Percentiles rank a stretch among this genome's conserved stretches.
These are phyloP conservation scores for Fusarium lyarnte DNA, from an alignment of 2,329 filamentous ascomycete genomes.

Conservation along the genomic window DNA sequence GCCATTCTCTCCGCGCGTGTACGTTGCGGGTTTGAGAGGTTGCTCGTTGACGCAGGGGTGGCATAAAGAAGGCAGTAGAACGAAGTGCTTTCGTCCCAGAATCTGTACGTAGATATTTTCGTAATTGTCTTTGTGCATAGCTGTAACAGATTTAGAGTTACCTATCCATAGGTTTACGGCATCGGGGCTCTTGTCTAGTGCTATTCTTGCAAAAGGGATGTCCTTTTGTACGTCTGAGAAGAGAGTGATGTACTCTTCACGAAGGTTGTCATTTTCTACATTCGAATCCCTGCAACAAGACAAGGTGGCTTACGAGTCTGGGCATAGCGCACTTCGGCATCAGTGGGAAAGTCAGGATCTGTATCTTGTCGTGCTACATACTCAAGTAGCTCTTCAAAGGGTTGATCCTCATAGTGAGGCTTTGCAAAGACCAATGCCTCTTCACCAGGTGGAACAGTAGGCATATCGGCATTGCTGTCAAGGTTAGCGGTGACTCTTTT, in stretches of 20 bases:
- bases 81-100: conserved; percentile 77
- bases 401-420: conserved; percentile 72
- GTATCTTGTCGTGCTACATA: conserved; percentile 69
- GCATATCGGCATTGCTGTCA: conserved; percentile 51
- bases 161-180: conserved; percentile 88
- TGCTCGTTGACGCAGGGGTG: conserved; percentile 75
- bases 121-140: conserved; percentile 84
- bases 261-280: conserved; percentile 82
- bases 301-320: conserved; percentile 69
- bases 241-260: conserved; percentile 74
- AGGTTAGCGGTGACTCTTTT: neutral
- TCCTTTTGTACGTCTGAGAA: conserved; percentile 69
- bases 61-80: conserved; percentile 76
- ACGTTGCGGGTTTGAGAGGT: conserved; percentile 66
- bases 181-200: conserved; percentile 72
- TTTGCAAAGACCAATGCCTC: conserved; percentile 69
- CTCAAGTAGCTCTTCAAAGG: conserved; percentile 70
- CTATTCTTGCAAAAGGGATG: conserved; percentile 78
- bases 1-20: conserved; percentile 52
- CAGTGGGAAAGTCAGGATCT: conserved; percentile 42
- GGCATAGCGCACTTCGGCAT: conserved; percentile 71
- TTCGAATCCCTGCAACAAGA: neutral
- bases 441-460: conserved; percentile 42
- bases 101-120: conserved; percentile 87
- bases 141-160: conserved; percentile 74